These are phyloP conservation scores for Chalciporus chontae DNA, from an alignment of 768 basidiomycete genomes.

Conservation along the genomic window DNA sequence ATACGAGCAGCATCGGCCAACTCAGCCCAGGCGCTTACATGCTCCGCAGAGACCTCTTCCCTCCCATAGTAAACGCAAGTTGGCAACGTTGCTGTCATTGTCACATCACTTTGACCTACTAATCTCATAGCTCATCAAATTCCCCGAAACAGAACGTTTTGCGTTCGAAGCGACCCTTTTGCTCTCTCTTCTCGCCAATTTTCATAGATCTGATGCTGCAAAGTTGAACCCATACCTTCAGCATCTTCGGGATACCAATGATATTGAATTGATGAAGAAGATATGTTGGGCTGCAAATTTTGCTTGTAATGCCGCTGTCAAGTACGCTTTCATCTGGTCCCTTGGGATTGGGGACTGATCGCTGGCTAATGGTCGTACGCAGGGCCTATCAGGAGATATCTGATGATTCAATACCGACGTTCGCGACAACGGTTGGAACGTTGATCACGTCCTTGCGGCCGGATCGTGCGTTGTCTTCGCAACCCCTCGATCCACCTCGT, in stretches of 20 bases:
- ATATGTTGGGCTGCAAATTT: slow-evolving; percentile 56
- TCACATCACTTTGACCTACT: neutral
- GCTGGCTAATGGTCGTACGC: neutral
- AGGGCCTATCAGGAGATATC: slow-evolving; percentile 57
- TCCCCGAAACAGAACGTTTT: slow-evolving; percentile 50
- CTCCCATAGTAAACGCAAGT: slow-evolving; percentile 48
- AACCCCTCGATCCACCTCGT: slow-evolving; percentile 43
- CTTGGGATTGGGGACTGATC: neutral
- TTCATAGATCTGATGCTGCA: slow-evolving; percentile 69
- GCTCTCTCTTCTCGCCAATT: slow-evolving; percentile 63
- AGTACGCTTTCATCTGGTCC: slow-evolving; percentile 33
- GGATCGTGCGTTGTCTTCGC: slow-evolving; percentile 48
- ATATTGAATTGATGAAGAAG: slow-evolving; percentile 52
- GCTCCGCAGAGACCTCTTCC: slow-evolving; percentile 58
- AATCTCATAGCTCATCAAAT: slow-evolving; percentile 48
- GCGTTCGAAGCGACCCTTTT: slow-evolving; percentile 60
- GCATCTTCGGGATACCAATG: slow-evolving; percentile 43
- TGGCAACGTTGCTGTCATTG: neutral
- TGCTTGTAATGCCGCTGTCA: slow-evolving; percentile 47
- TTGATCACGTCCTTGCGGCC: slow-evolving; percentile 52
- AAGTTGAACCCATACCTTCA: slow-evolving; percentile 65
- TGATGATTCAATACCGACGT: slow-evolving; percentile 50
- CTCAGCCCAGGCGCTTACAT: slow-evolving; percentile 73
- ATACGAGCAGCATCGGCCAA: slow-evolving; percentile 56
- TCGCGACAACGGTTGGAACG: slow-evolving; percentile 49